A percentile compares a stretch with the other conserved stretches of the same genome.
These are phyloP conservation scores for Quercus ilex DNA, from an alignment of 306 rosid species.

Conservation along the genomic window DNA sequence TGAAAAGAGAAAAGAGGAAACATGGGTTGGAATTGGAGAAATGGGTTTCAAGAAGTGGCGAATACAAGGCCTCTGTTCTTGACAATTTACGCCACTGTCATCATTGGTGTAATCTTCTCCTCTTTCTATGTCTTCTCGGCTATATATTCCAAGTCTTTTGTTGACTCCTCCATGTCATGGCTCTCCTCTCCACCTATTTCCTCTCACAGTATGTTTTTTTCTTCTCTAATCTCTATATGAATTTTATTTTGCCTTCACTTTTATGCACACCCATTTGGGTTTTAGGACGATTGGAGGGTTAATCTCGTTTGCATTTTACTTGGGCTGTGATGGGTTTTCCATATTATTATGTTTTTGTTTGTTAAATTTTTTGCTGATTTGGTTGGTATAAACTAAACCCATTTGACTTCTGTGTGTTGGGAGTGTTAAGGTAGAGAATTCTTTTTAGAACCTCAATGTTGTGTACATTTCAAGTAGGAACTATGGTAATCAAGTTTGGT, in stretches of 20 bases:
- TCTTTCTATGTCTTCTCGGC: constrained; percentile 73
- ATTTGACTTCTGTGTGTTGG: not conserved
- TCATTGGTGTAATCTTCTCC: constrained; percentile 60
- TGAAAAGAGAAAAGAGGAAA: not conserved
- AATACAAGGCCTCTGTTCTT: constrained; percentile 68
- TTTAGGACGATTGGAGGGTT: not conserved
- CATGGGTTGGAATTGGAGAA: constrained; percentile 37
- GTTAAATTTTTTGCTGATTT: too few relatives aligned
- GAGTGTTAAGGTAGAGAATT: not conserved
- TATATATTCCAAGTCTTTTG: constrained; percentile 32
- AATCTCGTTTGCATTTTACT: not conserved
- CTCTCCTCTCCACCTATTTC: constrained; percentile 26
- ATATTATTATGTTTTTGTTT: not conserved
- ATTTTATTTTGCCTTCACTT: not conserved
- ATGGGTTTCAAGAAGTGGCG: constrained; percentile 44
- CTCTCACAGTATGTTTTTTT: constrained; percentile 34
- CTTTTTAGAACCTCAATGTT: not conserved
- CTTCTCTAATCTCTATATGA: not conserved
- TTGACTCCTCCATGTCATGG: constrained; percentile 28
- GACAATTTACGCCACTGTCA: constrained; percentile 55
- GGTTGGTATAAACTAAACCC: not conserved
- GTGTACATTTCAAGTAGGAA: not conserved
- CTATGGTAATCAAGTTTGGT: not conserved
- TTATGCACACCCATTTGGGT: constrained; percentile 19
- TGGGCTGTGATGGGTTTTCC: not conserved